phyloP scores from a whole-genome alignment of 83 land plant genomes.

The Diphasiastrum complanatum region DNA sequence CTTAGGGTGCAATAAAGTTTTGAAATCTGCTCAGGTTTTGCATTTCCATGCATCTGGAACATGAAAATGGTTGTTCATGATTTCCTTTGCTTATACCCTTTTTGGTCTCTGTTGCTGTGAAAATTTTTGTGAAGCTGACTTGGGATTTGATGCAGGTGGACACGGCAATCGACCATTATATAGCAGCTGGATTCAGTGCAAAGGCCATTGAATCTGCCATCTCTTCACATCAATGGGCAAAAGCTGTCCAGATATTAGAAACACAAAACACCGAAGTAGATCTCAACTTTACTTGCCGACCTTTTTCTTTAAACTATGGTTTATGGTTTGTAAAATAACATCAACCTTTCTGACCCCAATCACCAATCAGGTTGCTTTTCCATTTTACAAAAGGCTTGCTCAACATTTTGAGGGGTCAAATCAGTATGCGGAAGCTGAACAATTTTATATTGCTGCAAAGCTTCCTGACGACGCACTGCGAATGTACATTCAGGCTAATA shows the following conservation, averaged over 20 bases:
- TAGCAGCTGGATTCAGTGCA: slow-evolving; percentile 28
- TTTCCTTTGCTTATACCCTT: too few species aligned
- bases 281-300: neutral
- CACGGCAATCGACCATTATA: slow-evolving; percentile 32
- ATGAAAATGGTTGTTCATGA: too few species aligned
- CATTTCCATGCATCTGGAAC: too few species aligned
- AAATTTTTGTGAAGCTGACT: too few species aligned
- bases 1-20: too few species aligned
- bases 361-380: slow-evolving; percentile 15
- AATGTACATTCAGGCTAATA: slow-evolving; percentile 36
- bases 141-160: slow-evolving; percentile 29
- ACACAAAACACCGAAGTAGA: slow-evolving; percentile 25
- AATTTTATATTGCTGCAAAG: slow-evolving; percentile 25
- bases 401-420: slow-evolving; percentile 34
- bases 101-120: too few species aligned
- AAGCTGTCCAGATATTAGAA: slow-evolving; percentile 34
- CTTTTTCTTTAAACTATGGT: neutral
- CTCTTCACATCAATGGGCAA: slow-evolving; percentile 32
- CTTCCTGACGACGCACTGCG: slow-evolving; percentile 30
- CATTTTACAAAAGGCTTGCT: slow-evolving; percentile 25
- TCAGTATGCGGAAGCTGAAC: slow-evolving; percentile 34
- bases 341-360: neutral
- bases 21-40: too few species aligned
- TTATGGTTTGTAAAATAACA: neutral
- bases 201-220: slow-evolving; percentile 37